Conservation (phyloP, 257 asterid species). For the Capsicum rhomboideum region DNA sequence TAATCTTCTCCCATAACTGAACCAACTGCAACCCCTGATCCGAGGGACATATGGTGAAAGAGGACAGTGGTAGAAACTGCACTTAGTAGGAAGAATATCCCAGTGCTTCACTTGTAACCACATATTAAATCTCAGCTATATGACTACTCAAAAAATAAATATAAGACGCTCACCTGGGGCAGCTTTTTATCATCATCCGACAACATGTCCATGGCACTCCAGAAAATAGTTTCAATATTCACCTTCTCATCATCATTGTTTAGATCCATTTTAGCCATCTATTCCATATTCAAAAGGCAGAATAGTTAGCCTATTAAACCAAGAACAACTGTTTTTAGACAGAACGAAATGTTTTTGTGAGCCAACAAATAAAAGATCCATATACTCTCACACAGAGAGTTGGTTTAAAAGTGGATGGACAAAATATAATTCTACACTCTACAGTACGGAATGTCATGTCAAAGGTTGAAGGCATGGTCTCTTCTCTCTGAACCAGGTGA, state of each 20-base stretch:
- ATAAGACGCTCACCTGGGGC: slow-evolving; percentile 64
- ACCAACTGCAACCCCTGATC: background rate
- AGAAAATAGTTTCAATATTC: slow-evolving; percentile 77
- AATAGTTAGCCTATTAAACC: background rate
- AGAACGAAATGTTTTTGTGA: background rate
- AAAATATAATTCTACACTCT: background rate
- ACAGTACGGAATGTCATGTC: background rate
- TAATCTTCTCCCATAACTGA: background rate
- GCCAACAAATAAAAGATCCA: background rate
- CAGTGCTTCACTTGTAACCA: slow-evolving; percentile 2
- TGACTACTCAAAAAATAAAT: background rate
- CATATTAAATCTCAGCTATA: background rate
- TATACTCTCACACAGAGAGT: background rate
- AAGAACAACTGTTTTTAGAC: background rate
- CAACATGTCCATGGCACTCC: slow-evolving; percentile 99
- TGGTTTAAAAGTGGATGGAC: background rate
- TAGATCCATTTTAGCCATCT: slow-evolving; percentile 98
- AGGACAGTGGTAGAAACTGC: background rate
- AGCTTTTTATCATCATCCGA: slow-evolving; percentile 94
- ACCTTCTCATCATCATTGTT: slow-evolving; percentile 81
- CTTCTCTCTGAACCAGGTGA: background rate
- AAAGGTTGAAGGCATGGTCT: background rate
- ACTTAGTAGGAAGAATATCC: background rate
- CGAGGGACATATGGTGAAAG: background rate
- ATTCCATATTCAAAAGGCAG: slow-evolving; percentile 7